Conservation (phyloP, 805 yeast genomes). For the Jamesozyma rosinii region DNA sequence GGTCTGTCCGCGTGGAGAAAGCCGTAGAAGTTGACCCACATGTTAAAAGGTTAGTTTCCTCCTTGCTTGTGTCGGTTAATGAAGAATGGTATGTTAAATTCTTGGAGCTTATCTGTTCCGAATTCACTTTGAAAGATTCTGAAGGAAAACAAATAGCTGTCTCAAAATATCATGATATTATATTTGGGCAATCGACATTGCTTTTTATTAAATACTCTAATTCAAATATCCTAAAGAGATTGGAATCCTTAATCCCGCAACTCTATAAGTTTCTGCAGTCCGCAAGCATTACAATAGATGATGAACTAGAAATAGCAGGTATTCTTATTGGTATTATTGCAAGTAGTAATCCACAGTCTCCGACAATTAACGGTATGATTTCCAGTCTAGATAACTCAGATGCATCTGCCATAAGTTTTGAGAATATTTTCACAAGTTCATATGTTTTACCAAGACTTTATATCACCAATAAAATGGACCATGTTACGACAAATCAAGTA, state of each 20-base stretch:
- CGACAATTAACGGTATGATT: constrained; percentile 5
- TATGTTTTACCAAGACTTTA: constrained; percentile 19
- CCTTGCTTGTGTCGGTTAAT: constrained; percentile 8
- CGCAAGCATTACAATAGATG: constrained; percentile 13
- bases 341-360: constrained; percentile 7
- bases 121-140: constrained; percentile 20
- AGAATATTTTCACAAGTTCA: constrained; percentile 8
- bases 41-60: constrained; percentile 34
- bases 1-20: constrained; percentile 61
- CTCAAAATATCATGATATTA: constrained; percentile 19
- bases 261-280: constrained; percentile 21
- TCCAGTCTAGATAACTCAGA: not conserved
- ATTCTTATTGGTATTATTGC: constrained; percentile 41
- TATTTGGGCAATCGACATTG: constrained; percentile 32
- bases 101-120: constrained; percentile 33
- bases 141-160: constrained; percentile 10
- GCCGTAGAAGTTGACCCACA: constrained; percentile 53
- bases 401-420: constrained; percentile 1
- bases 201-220: constrained; percentile 19
- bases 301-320: constrained; percentile 32
- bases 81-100: constrained; percentile 21
- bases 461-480: constrained; percentile 1
- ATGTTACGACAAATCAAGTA: not conserved
- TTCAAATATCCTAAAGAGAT: constrained; percentile 1
- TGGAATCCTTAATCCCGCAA: constrained; percentile 12